These are phyloP conservation scores for Candida frijolesensis DNA, from an alignment of 1,139 yeast genomes.

Conservation along the genomic window DNA sequence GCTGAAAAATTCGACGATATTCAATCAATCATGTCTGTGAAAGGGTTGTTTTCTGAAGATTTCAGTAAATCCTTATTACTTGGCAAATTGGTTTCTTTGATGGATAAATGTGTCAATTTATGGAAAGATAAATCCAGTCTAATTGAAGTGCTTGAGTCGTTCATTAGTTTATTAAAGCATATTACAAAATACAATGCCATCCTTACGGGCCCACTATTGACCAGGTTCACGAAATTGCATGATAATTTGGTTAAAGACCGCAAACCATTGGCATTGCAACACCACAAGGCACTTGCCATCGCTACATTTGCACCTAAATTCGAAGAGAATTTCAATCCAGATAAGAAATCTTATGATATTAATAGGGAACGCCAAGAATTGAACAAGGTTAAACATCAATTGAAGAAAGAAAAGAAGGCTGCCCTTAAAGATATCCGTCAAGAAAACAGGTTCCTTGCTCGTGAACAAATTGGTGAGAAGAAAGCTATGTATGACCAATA, in stretches of 20 bases:
- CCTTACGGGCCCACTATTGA: constrained; percentile 36
- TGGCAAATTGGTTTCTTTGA: constrained; percentile 25
- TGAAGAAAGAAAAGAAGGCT: constrained; percentile 89
- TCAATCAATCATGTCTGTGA: constrained; percentile 18
- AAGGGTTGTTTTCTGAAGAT: constrained; percentile 23
- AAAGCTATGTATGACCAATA: constrained; percentile 74
- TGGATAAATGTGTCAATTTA: constrained; percentile 34
- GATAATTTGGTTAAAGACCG: constrained; percentile 48
- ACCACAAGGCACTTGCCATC: constrained; percentile 84
- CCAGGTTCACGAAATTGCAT: constrained; percentile 51
- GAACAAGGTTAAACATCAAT: constrained; percentile 76
- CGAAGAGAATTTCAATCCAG: constrained; percentile 96
- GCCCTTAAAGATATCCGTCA: constrained; percentile 88
- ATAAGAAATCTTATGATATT: constrained; percentile 86
- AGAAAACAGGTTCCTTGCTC: constrained; percentile 83
- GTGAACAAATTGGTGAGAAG: constrained; percentile 81
- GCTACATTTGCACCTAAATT: constrained; percentile 87
- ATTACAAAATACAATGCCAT: constrained; percentile 36
- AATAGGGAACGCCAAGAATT: constrained; percentile 82
- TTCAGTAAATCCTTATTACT: constrained; percentile 36
- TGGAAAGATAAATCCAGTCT: constrained; percentile 73
- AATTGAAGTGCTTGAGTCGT: constrained; percentile 50
- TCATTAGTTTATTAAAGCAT: constrained; percentile 39
- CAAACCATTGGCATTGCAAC: constrained; percentile 78
- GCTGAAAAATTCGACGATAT: constrained; percentile 1